Evolutionary conservation across 2,329 filamentous ascomycete genomes (phyloP).

Genomic region (Colletotrichum liriopes): DNA sequence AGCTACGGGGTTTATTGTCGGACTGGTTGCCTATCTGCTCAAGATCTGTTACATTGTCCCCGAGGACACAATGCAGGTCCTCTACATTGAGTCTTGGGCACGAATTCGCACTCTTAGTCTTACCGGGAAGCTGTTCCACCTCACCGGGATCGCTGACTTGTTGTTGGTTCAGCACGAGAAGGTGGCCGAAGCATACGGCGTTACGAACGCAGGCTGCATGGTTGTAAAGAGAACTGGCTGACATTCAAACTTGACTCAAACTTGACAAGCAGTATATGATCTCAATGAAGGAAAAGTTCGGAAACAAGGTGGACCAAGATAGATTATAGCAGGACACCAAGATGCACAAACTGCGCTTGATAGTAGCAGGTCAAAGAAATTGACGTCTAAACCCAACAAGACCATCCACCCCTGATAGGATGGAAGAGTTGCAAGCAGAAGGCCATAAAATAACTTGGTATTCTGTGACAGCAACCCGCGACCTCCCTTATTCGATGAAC

Average conservation of each 20-base stretch:
- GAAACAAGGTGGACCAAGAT: neutral
- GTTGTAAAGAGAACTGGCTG: slow-evolving; percentile 46
- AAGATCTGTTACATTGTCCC: slow-evolving; percentile 63
- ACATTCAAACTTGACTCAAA: neutral
- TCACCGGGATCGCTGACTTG: slow-evolving; percentile 77
- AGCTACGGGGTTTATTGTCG: slow-evolving; percentile 86
- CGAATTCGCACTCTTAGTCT: slow-evolving; percentile 86
- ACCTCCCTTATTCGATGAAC: neutral
- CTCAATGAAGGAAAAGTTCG: neutral
- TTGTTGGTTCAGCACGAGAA: slow-evolving; percentile 87
- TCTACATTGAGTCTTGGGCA: slow-evolving; percentile 96
- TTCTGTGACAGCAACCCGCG: neutral
- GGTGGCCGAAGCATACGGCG: slow-evolving; percentile 66
- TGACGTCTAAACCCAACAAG: neutral
- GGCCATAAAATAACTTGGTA: neutral
- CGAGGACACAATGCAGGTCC: slow-evolving; percentile 74
- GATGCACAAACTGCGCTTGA: neutral
- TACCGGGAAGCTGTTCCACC: slow-evolving; percentile 83
- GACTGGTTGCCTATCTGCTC: slow-evolving; percentile 63
- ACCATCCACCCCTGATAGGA: neutral
- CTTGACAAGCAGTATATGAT: neutral
- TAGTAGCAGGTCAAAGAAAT: neutral
- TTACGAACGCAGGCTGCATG: slow-evolving; percentile 57
- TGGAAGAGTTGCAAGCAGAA: neutral
- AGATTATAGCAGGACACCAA: no score